Evolutionary conservation across 2,329 filamentous ascomycete genomes (phyloP), one percentile per base, ranked within the genome.

Genomic region (Fusarium tjaetaba): DNA sequence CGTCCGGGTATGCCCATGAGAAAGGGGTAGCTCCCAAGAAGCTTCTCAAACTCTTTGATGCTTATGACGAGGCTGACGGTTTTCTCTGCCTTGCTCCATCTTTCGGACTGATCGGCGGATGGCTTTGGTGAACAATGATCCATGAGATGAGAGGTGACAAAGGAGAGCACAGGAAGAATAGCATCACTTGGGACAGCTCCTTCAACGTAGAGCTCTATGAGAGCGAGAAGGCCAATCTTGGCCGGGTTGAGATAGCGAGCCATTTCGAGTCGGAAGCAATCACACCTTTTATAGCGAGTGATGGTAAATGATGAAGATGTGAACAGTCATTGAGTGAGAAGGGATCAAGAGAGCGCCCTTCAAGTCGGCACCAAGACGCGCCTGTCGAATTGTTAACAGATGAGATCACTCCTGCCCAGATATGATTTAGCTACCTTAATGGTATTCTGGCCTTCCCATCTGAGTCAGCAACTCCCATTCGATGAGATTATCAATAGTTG

Each of bases 191-290:
- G 92, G 22, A 95, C 88, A 5, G 87, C 85, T 28, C 90, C 91
- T 73, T 93, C 91, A 42, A 90, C 90, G 82, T 99, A 98, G 61
- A 98, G 87, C 77, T 94, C 90, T 59, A 96, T 88, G 60, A 99
- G 88, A 61, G 91, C 90, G 62, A 98, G 88, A 30, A 98, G 87
- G 78, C 93, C 92, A 75, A 98, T 89, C 80, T 96, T 97, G 75
- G 94, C 92, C 18, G 96, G 94, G n/a, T 94, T 97, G 51, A 98
- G 88, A 81, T 93, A 97, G 65, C 93, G 92, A 77, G 92, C 89
- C 92, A 96, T 97, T 59, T 20, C 70, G 53, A 32, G 24, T 18
- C 32, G 32, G 26, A 39, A 61, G 43, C 28, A 11, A 68, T 45
- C 34, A 32, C 26, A 39, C 16, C 16, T 7, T 30, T 18, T 43